Evolutionary conservation across 768 basidiomycete species (phyloP).

Genomic region (Boletus rubroflammeus): DNA sequence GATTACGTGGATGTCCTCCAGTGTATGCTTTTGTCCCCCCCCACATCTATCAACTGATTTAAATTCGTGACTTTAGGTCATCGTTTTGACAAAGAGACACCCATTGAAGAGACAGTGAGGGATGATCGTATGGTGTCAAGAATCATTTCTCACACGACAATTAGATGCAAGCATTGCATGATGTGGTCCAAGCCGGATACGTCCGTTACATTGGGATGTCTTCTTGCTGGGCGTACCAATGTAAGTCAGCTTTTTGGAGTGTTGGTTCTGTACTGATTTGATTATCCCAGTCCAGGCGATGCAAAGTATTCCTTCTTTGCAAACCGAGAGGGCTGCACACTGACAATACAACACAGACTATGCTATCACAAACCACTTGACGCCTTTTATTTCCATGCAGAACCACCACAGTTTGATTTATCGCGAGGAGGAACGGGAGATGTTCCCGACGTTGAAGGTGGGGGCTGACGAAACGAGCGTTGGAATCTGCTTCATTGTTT

Average conservation of each 20-base stretch:
- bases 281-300: background rate
- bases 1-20: conserved; percentile 1
- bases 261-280: background rate
- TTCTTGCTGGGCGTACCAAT: conserved; percentile 3
- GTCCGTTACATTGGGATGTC: conserved; percentile 2
- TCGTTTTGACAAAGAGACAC: background rate
- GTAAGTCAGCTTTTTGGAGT: background rate
- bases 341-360: conserved; percentile 28
- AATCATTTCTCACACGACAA: background rate
- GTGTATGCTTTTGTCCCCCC: background rate
- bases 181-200: background rate
- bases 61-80: background rate
- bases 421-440: background rate
- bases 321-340: background rate
- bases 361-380: conserved; percentile 40
- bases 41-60: background rate
- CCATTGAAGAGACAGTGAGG: background rate
- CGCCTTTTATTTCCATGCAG: conserved; percentile 63
- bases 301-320: background rate
- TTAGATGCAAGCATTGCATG: conserved; percentile 1
- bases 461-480: conserved; percentile 5
- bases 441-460: background rate
- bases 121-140: background rate
- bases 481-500: conserved; percentile 46
- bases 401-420: conserved; percentile 28